These are phyloP conservation scores for Fusarium tricinctum DNA, from an alignment of 2,329 filamentous ascomycete species.

Conservation along the genomic window DNA sequence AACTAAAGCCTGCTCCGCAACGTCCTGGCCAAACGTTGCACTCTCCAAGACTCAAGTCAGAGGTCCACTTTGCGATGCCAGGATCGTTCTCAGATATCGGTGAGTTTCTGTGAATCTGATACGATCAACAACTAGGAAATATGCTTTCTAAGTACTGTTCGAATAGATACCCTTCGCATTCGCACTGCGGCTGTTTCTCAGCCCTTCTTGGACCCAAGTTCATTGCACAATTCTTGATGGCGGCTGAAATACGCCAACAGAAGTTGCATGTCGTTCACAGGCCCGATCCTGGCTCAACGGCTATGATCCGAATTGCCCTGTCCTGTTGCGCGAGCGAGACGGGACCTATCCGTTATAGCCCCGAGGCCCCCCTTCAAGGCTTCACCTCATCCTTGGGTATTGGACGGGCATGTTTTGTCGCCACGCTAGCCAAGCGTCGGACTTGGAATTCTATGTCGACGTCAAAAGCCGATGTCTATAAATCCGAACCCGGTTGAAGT, in stretches of 20 bases:
- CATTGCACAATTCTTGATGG: conserved; percentile 38
- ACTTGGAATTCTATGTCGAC: conserved; percentile 5
- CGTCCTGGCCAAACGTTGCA: conserved; percentile 44
- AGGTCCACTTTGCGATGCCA: conserved; percentile 51
- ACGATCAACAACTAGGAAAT: not conserved
- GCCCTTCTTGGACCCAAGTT: conserved; percentile 55
- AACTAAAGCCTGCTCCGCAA: conserved; percentile 48
- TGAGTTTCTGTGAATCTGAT: conserved; percentile 26
- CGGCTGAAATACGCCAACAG: not conserved
- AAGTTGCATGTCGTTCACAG: conserved; percentile 3
- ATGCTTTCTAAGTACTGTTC: conserved; percentile 6
- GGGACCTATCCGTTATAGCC: conserved; percentile 6
- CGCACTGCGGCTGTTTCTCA: conserved; percentile 51
- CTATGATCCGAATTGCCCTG: not conserved
- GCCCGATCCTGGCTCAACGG: not conserved
- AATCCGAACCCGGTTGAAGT: conserved; percentile 29
- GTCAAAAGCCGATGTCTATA: conserved; percentile 14
- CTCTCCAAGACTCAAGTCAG: conserved; percentile 45
- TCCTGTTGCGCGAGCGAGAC: not conserved
- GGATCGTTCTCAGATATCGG: conserved; percentile 48
- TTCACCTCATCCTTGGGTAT: not conserved
- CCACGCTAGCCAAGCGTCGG: conserved; percentile 26
- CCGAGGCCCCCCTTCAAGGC: not conserved
- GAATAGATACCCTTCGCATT: conserved; percentile 48
- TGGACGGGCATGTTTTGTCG: not conserved